Evolutionary conservation across 2,329 filamentous ascomycete genomes (phyloP), one percentile per base, ranked within the genome.

Genomic region (Sclerotinia glacialis): DNA sequence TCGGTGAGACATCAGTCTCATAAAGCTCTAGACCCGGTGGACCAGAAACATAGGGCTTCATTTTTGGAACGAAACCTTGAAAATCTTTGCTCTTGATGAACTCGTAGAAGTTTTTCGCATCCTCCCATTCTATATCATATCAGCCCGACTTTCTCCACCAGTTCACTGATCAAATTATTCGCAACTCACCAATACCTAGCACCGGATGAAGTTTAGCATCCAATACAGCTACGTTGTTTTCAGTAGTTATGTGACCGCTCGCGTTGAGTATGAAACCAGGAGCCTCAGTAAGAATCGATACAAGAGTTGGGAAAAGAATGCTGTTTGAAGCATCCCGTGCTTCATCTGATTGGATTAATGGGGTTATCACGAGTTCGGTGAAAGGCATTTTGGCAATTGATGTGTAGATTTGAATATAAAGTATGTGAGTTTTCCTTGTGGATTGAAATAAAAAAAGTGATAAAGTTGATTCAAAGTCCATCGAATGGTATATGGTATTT

Each of bases 331-430:
- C 34, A 9, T 59, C n/a, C 16, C n/a, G 42, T 49, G 53, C 23
- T 52, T 42, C 44, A n/a, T 21, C 31, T 23, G 53, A 26, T 58
- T 58, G 63, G 18, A 28, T 14, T 1, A 50, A 6, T 16, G n/a
- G 18, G 12, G 62, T 42, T 9, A 18, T 49, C 2, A 50, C 7
- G 34, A 65, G 18, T 14, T 65, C 63, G 0, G 50, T 58, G 42
- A 64, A 40, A 47, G 52, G 28, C 62, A 64, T 64, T 5, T 56
- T 58, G 47, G 26, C 14, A 28, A 40, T 53, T 37, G 23, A n/a
- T 46, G 16, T 28, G 8, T 16, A 7, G 37, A 37, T 14, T 37
- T 3, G 21, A 3, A 23, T 2, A 37, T 5, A 21, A 7, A 21
- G 1, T n/a, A 9, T 11, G 16, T 7, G 3, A 34, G 5, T 49